Percentiles rank a stretch among this genome's conserved stretches.
phyloP scores from a whole-genome alignment of 805 yeast genomes.

The Lipomyces mesembrius region DNA sequence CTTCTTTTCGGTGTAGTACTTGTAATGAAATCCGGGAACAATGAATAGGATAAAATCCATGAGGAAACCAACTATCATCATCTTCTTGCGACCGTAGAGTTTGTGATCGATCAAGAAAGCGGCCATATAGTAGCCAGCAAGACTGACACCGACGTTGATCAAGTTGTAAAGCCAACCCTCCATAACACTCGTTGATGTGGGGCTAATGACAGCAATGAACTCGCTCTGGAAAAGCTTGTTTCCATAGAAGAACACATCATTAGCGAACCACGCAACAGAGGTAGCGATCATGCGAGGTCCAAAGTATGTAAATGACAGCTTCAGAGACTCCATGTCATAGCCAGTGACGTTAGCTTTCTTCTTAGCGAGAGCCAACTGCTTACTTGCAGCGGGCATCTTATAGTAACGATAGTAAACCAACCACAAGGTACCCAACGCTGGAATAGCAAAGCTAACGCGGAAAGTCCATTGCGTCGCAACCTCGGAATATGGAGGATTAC shows the following conservation, averaged over 20 bases:
- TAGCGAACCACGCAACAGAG: constrained; percentile 63
- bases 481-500: constrained; percentile 42
- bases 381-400: constrained; percentile 47
- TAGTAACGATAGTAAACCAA: constrained; percentile 47
- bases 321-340: constrained; percentile 45
- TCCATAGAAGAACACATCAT: constrained; percentile 68
- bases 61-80: constrained; percentile 61
- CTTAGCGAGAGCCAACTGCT: constrained; percentile 43
- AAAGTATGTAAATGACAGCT: constrained; percentile 41
- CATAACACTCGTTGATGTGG: constrained; percentile 56
- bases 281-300: constrained; percentile 53
- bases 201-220: constrained; percentile 52
- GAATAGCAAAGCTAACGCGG: constrained; percentile 48
- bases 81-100: constrained; percentile 59
- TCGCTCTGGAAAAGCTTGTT: constrained; percentile 57
- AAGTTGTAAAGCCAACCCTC: constrained; percentile 53
- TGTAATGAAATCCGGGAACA: constrained; percentile 57
- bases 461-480: constrained; percentile 49
- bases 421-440: constrained; percentile 49
- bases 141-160: constrained; percentile 57
- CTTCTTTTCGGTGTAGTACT: constrained; percentile 23
- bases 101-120: constrained; percentile 57
- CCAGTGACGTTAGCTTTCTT: constrained; percentile 46
- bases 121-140: constrained; percentile 67
- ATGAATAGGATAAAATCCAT: constrained; percentile 59